phyloP scores from a whole-genome alignment of 306 rosid species.

The Fragaria iinumae region DNA sequence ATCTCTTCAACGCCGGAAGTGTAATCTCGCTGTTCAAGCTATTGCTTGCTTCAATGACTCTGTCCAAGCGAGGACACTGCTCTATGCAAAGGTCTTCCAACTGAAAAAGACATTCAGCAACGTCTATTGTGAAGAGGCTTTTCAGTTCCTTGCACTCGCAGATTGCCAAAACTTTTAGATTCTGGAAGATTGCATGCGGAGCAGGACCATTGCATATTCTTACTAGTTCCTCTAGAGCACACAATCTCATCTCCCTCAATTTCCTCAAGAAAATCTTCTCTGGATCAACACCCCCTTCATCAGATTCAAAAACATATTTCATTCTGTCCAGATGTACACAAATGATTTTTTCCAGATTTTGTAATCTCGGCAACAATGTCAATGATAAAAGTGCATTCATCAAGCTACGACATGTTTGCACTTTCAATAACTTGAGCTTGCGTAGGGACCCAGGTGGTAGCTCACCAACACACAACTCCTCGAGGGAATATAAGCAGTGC shows the following conservation, averaged over 20 bases:
- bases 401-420: slow-evolving; percentile 5
- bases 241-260: slow-evolving; percentile 16
- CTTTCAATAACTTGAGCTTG: slow-evolving; percentile 11
- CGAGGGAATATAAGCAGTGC: not conserved
- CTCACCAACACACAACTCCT: slow-evolving; percentile 3
- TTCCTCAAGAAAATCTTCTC: not conserved
- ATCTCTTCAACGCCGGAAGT: not conserved
- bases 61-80: slow-evolving; percentile 1
- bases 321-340: not conserved
- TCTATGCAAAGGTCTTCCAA: slow-evolving; percentile 19
- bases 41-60: not conserved
- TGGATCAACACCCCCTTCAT: not conserved
- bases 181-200: not conserved
- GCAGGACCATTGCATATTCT: slow-evolving; percentile 2
- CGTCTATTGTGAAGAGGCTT: not conserved
- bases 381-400: slow-evolving; percentile 7
- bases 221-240: not conserved
- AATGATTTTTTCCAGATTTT: slow-evolving; percentile 4
- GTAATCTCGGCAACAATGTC: not conserved
- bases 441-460: not conserved
- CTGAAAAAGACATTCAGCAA: not conserved
- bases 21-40: not conserved
- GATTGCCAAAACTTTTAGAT: not conserved
- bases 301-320: not conserved
- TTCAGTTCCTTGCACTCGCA: slow-evolving; percentile 9